A percentile compares a stretch with the other conserved stretches of the same genome.
phyloP scores from a whole-genome alignment of 495 filamentous ascomycete species.

The Aspergillus homomorphus region DNA sequence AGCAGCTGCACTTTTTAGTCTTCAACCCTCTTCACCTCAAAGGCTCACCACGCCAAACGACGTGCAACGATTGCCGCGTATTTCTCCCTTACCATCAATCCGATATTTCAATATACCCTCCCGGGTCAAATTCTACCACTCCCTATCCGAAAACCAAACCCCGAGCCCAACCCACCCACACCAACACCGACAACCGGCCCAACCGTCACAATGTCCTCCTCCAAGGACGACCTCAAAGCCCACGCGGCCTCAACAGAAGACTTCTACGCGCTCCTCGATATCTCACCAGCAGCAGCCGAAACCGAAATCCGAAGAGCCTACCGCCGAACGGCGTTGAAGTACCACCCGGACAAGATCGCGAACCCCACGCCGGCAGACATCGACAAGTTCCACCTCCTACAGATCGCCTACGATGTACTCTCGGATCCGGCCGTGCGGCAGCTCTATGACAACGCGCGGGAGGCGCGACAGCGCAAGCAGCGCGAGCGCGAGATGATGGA shows the following conservation, averaged over 20 bases:
- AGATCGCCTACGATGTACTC: slow-evolving; percentile 70
- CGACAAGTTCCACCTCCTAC: slow-evolving; percentile 72
- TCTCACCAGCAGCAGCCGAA: slow-evolving; percentile 61
- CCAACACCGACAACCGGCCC: too few relatives aligned
- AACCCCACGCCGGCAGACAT: slow-evolving; percentile 55
- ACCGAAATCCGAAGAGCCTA: slow-evolving; percentile 83
- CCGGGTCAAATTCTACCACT: background rate
- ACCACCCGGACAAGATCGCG: slow-evolving; percentile 82
- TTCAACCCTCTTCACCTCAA: background rate
- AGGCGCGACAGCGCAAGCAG: slow-evolving; percentile 58
- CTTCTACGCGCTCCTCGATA: slow-evolving; percentile 78
- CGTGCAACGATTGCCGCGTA: too few relatives aligned
- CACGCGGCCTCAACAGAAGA: slow-evolving; percentile 63
- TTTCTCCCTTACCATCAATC: too few relatives aligned
- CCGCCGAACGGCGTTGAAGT: slow-evolving; percentile 80
- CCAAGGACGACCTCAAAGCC: slow-evolving; percentile 52
- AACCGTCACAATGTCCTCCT: slow-evolving; percentile 31
- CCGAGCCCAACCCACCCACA: background rate
- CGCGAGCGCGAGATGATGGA: slow-evolving; percentile 64
- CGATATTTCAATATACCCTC: background rate
- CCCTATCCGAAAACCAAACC: slow-evolving; percentile 1
- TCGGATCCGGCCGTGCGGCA: slow-evolving; percentile 57
- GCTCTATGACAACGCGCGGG: slow-evolving; percentile 68
- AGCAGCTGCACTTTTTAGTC: background rate
- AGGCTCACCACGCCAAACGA: background rate